phyloP scores from a whole-genome alignment of 176 grass and related monocot genomes.

The Carex littledalei region DNA sequence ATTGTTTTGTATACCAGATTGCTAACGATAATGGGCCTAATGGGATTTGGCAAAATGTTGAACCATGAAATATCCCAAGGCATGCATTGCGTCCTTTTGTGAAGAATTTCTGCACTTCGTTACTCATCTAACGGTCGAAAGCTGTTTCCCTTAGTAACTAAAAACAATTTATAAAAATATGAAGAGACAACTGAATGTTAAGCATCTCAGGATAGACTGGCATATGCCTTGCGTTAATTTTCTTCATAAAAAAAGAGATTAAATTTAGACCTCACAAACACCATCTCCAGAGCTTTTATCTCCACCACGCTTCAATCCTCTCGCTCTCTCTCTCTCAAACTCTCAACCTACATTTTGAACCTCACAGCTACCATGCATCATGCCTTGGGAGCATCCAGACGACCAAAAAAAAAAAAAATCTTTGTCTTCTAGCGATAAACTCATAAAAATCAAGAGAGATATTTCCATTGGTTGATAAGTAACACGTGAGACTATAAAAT shows the following conservation, averaged over 20 bases:
- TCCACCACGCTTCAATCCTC: background rate
- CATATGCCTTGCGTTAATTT: constrained; percentile 2
- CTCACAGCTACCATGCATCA: constrained; percentile 2
- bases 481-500: background rate
- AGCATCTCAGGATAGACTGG: background rate
- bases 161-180: background rate
- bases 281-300: constrained; percentile 4
- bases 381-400: background rate
- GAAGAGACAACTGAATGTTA: background rate
- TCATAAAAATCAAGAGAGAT: constrained; percentile 10
- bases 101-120: too few relatives aligned
- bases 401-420: background rate
- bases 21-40: too few relatives aligned
- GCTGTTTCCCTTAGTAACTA: too few relatives aligned
- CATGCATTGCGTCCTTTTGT: too few relatives aligned
- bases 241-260: background rate
- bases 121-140: too few relatives aligned
- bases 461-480: background rate
- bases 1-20: too few relatives aligned
- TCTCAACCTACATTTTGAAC: background rate
- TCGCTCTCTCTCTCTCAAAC: background rate
- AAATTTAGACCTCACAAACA: constrained; percentile 27
- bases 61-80: too few relatives aligned
- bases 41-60: too few relatives aligned
- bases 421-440: background rate